Conservation (phyloP, 202 grass and related monocot genomes). For the Setaria italica region DNA sequence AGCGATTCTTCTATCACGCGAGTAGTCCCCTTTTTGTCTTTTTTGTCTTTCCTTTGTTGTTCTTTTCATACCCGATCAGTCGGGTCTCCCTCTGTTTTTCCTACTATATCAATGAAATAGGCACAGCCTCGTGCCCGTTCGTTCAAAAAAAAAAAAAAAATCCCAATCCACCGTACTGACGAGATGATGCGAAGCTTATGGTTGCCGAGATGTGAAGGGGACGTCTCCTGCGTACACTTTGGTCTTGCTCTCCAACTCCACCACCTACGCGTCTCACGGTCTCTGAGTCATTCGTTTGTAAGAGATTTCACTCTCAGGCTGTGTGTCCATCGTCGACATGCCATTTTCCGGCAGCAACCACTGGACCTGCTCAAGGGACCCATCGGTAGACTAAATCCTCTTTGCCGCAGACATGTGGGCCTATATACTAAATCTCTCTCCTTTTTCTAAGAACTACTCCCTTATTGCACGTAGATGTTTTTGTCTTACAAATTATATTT, state of each 20-base stretch:
- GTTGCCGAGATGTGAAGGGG: constrained; percentile 50
- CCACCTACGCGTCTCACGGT: background rate
- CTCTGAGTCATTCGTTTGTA: background rate
- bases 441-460: background rate
- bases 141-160: too few relatives aligned
- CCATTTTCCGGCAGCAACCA: background rate
- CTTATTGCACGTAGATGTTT: background rate
- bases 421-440: background rate
- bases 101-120: too few relatives aligned
- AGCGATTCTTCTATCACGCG: too few relatives aligned
- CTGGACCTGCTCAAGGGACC: background rate
- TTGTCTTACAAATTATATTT: background rate
- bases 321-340: background rate
- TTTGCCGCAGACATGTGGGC: background rate
- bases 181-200: constrained; percentile 46
- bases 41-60: too few relatives aligned
- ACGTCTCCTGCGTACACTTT: constrained; percentile 34
- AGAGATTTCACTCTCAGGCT: constrained; percentile 38
- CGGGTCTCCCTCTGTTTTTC: too few relatives aligned
- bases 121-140: too few relatives aligned
- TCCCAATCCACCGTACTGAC: constrained; percentile 33
- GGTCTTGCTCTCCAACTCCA: constrained; percentile 5
- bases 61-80: too few relatives aligned
- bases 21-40: too few relatives aligned
- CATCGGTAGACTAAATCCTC: background rate